A percentile compares a stretch with the other conserved stretches of the same genome.
phyloP scores from a whole-genome alignment of 495 filamentous ascomycete genomes.

The Cercophora samala region DNA sequence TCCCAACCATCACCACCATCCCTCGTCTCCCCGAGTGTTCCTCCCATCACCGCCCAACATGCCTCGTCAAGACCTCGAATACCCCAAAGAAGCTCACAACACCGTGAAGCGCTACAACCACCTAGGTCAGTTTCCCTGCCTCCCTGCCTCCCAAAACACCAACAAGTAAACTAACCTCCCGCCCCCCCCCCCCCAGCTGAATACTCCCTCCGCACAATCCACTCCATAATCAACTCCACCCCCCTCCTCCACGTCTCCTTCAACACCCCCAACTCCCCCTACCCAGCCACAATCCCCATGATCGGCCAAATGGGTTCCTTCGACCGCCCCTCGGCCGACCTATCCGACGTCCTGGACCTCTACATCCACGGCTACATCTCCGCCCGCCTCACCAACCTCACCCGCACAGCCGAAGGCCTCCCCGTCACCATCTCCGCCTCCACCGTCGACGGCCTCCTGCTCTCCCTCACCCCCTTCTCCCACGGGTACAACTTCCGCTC shows the following conservation, averaged over 20 bases:
- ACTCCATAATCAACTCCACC: conserved; percentile 72
- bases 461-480: conserved; percentile 71
- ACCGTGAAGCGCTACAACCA: conserved; percentile 63
- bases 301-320: conserved; percentile 80
- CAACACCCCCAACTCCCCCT: conserved; percentile 57
- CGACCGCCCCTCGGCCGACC: conserved; percentile 56
- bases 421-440: conserved; percentile 64
- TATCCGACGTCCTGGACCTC: conserved; percentile 66
- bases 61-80: conserved; percentile 54
- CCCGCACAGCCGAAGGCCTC: conserved; percentile 53
- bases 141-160: not conserved
- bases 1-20: not conserved
- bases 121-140: not conserved
- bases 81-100: conserved; percentile 63
- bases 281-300: conserved; percentile 81
- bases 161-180: conserved; percentile 7
- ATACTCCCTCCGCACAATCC: conserved; percentile 74
- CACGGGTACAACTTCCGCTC: conserved; percentile 91
- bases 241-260: conserved; percentile 85
- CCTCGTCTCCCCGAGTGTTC: not conserved
- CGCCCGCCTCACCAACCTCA: conserved; percentile 70
- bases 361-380: conserved; percentile 89
- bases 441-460: conserved; percentile 67
- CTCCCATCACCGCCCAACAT: conserved; percentile 33
- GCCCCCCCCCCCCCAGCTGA: conserved; percentile 48